phyloP scores from a whole-genome alignment of 352 stramenopile genomes.

The Phytophthora ohioensis region DNA sequence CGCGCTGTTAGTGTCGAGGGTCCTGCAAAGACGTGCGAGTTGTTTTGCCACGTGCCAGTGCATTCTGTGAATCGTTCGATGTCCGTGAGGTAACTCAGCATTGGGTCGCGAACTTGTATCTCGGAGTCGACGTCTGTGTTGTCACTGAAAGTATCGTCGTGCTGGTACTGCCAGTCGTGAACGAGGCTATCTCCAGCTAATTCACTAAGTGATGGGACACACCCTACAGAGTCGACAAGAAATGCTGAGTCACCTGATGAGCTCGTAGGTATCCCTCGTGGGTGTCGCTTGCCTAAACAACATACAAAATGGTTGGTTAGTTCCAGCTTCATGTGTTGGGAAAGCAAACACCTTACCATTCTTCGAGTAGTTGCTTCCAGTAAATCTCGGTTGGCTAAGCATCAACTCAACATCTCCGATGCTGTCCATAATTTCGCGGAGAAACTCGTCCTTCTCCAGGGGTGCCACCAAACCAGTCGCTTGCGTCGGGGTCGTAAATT shows the following conservation, averaged over 20 bases:
- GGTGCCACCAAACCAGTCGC: conserved; percentile 14
- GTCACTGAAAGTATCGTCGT: background rate
- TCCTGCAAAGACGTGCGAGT: background rate
- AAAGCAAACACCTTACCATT: conserved; percentile 6
- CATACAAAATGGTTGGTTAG: background rate
- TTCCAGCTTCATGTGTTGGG: background rate
- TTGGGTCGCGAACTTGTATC: conserved; percentile 50
- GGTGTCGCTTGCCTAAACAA: conserved; percentile 7
- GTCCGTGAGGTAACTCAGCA: conserved; percentile 66
- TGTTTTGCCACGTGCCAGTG: conserved; percentile 26
- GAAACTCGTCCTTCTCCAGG: conserved; percentile 52
- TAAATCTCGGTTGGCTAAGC: conserved; percentile 47
- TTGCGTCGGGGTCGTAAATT: background rate
- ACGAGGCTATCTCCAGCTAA: conserved; percentile 17
- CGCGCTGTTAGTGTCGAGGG: background rate
- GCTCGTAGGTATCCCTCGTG: background rate
- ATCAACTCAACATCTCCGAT: conserved; percentile 70
- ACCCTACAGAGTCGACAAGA: background rate
- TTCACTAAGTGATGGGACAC: conserved; percentile 24
- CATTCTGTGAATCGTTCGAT: conserved; percentile 67
- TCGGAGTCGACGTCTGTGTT: conserved; percentile 11
- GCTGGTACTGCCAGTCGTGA: conserved; percentile 2
- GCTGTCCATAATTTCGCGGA: conserved; percentile 67
- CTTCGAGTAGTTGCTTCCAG: conserved; percentile 13
- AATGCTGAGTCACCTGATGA: background rate